Evolutionary conservation across 108 stramenopile species (phyloP).

Genomic region (Nitzschia inconspicua): DNA sequence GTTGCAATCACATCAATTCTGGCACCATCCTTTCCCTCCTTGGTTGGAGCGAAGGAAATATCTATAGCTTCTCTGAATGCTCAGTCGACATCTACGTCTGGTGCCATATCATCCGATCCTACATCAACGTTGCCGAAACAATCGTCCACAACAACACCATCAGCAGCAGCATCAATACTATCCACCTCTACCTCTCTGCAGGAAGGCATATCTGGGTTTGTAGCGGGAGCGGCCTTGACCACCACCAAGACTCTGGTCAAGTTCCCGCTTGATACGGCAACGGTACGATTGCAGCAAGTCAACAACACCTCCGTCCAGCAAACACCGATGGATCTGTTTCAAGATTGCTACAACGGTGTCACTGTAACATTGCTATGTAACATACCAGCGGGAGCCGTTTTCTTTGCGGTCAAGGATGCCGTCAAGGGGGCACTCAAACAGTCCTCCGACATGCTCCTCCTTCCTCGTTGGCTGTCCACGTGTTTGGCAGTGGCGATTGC

Average conservation of each 20-base stretch:
- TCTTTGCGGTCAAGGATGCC: conserved; percentile 83
- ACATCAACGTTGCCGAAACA: no score
- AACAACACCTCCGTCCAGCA: conserved; percentile 48
- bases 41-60: no score
- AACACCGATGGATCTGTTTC: conserved; percentile 38
- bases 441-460: neutral
- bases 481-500: conserved; percentile 63
- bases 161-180: neutral
- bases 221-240: conserved; percentile 60
- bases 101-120: no score
- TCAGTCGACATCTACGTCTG: no score
- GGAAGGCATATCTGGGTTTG: conserved; percentile 78
- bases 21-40: no score
- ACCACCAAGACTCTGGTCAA: conserved; percentile 74
- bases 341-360: conserved; percentile 61
- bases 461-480: conserved; percentile 49
- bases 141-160: neutral
- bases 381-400: conserved; percentile 73
- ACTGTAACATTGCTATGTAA: conserved; percentile 57
- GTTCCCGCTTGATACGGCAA: conserved; percentile 79
- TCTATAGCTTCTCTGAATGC: no score
- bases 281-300: conserved; percentile 81
- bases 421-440: conserved; percentile 43
- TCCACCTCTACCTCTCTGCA: conserved; percentile 27
- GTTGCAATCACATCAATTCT: no score